Base-by-base conservation (phyloP, 1,284 basidiomycete species). In the Boletellus sp. region DNA sequence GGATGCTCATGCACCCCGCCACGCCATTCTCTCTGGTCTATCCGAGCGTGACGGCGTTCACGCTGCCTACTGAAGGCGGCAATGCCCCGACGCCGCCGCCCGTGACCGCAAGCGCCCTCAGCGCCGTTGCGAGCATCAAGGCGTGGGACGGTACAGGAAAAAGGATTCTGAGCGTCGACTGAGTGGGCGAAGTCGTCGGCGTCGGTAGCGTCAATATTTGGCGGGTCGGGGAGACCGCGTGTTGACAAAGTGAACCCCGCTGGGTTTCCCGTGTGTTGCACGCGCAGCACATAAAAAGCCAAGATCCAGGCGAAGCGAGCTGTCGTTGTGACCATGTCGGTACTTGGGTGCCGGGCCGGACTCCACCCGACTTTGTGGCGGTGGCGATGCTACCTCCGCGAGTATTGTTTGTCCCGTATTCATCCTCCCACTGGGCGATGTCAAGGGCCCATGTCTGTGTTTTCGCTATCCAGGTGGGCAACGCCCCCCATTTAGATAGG, bases 201-300 rank as follows among this genome's bases (percentile, higher is more conserved):
- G 78, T 92, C 18, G 91, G 85, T 13, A 93, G 92, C 0, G 75
- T 93, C 26, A 89, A 89, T 54, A 74, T 93, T 2, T 94, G 91
- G 90, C 81, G 80, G 47, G 79, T 81, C 8, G 67, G 80, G 58
- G 62, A 11, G 62, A 59, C 24, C 53, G 54, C 28, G 30, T 52
- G 7, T 50, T 47, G 15, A 41, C 24, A 15, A 52, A 43, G 26
- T 58, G 22, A 52, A 39, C 8, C 24, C 24, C 4, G 32, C 4
- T 13, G 32, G 11, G 15, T 15, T 33, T 33, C 11, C 32, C 6
- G 32, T 15, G 32, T 33, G 32, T 33, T 15, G 32, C 32, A 15
- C 32, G 15, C 15, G 12, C 11, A 33, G 32, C 15, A 13, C 6
- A 13, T 15, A 33, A 33, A 6, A 15, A n/a, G 15, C 12, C 24